Evolutionary conservation across 441 rosid species (phyloP).

Genomic region (Breynia disticha): DNA sequence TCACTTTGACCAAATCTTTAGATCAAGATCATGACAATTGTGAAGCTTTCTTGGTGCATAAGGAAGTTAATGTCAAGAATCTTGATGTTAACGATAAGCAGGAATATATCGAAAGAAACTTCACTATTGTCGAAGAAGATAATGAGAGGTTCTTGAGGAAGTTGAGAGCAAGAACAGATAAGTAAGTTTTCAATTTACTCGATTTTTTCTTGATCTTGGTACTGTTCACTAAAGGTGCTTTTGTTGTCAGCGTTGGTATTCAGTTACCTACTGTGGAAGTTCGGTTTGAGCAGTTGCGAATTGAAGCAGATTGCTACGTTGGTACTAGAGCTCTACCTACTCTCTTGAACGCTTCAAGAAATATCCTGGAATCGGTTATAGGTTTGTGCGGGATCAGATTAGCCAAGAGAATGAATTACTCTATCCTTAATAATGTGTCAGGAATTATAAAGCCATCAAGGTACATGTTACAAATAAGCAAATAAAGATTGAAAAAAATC

Average conservation of each 20-base stretch:
- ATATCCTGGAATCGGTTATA: no score
- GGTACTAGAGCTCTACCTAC: slow-evolving; percentile 71
- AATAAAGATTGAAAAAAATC: slow-evolving; percentile 31
- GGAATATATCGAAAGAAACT: slow-evolving; percentile 3
- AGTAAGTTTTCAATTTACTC: slow-evolving; percentile 22
- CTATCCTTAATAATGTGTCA: no score
- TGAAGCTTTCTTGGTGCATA: not conserved
- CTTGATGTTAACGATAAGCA: slow-evolving; percentile 4
- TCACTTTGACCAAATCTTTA: no score
- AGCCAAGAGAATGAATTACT: slow-evolving; percentile 37
- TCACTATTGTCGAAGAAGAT: slow-evolving; percentile 9
- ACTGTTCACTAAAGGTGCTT: no score
- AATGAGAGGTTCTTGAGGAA: slow-evolving; percentile 7
- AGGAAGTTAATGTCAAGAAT: slow-evolving; percentile 2
- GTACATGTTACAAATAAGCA: slow-evolving; percentile 53
- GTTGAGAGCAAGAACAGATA: slow-evolving; percentile 28
- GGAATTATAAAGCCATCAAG: no score
- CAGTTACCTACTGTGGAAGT: slow-evolving; percentile 59
- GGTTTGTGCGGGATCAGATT: no score
- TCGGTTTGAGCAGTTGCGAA: slow-evolving; percentile 59
- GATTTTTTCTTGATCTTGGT: not conserved
- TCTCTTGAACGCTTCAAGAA: slow-evolving; percentile 14
- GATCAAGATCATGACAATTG: no score
- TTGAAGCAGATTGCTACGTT: slow-evolving; percentile 43
- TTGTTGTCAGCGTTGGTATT: slow-evolving; percentile 61